Base-by-base conservation (phyloP, 768 basidiomycete genomes). In the Mycena polygramma region DNA sequence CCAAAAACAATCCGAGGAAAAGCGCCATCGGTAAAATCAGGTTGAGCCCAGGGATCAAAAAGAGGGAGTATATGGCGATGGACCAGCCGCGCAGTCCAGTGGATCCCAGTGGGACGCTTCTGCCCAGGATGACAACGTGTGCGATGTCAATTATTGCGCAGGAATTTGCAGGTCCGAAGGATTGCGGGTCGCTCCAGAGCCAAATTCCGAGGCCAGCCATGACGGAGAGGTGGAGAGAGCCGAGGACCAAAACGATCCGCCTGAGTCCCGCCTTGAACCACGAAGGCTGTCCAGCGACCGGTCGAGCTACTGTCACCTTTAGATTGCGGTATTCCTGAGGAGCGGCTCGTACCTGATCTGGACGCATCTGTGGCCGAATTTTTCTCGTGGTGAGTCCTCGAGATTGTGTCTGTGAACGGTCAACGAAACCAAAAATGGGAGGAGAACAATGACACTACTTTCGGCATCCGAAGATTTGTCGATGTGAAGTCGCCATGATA, bases 111-210 rank as follows among this genome's bases (percentile, higher is more conserved):
- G 60, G 35, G 20, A 62, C 26, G 1, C 2, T 7, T 19, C n/a
- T 6, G 45, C 45, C 45, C 1, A 46, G 45, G 45, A 66, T 66
- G 20, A n/a, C 2, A 30, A 6, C 6, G 30, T 2, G 22, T 57
- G 41, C 45, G n/a, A n/a, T n/a, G n/a, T n/a, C n/a, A n/a, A 65
- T 13, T 11, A 7, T 10, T 41, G 19, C 30, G 22, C 26, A 8
- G 20, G 51, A 22, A 19, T 45, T n/a, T 0, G 2, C 11, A 30
- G 14, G 58, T 61, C 68, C 53, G 37, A 69, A 69, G 3, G 55
- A 46, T 30, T 0, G 1, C 6, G 68, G 62, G 22, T 69, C 52
- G 49, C 68, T 69, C 68, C 68, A 69, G 61, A 69, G 62, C 68
- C 62, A 69, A 24, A 69, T 20, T 0, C 67, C 67, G 39, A 69